Base-by-base conservation (phyloP, 345 rosid genomes). In the Draba incana region DNA sequence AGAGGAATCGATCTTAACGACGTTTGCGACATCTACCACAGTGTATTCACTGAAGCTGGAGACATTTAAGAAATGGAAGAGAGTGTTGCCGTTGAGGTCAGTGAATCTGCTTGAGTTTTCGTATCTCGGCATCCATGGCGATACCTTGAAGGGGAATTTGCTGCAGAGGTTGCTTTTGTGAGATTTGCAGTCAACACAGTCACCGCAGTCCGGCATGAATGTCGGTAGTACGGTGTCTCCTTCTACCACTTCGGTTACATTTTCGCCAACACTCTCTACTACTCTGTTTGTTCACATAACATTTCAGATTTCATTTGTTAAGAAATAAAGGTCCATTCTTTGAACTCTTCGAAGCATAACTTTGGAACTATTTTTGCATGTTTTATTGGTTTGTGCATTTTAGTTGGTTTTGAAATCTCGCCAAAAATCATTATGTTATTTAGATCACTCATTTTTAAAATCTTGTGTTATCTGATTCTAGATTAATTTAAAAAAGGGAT, bases 231-330 rank as follows among this genome's bases (percentile, higher is more conserved):
- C 96, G 0, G 57, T 51, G 57, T 92, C 97, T 55, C 97, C 98
- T 80, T 69, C 81, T 2, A 44, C 64, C 20, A 92, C 64, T 66
- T 80, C 88, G 1, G 62, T 64, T 3, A 88, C 97, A n/a, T 81
- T 74, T 71, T 86, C 89, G 8, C 98, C 98, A 0, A 90, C 84
- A 72, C 98, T 92, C 76, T 92, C 98, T 43, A 92, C 96, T 8
- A 81, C 72, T 72, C 98, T 88, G 72, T 44, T 46, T 61, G 6
- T 16, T 67, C 58, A 74, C 11, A 43, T 57, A 13, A 59, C 37
- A 46, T 46, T 62, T 41, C 3, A 39, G 8, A 8, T 39, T 57
- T 20, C 31, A 37, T 8, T 47, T 0, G 28, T 13, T 52, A 9
- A 28, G 12, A 6, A 1, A 13, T 10, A 55, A 15, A 33, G 1